Base-by-base conservation (phyloP, 2,329 filamentous ascomycete species). In the Magnaporthiopsis rhizophila region DNA sequence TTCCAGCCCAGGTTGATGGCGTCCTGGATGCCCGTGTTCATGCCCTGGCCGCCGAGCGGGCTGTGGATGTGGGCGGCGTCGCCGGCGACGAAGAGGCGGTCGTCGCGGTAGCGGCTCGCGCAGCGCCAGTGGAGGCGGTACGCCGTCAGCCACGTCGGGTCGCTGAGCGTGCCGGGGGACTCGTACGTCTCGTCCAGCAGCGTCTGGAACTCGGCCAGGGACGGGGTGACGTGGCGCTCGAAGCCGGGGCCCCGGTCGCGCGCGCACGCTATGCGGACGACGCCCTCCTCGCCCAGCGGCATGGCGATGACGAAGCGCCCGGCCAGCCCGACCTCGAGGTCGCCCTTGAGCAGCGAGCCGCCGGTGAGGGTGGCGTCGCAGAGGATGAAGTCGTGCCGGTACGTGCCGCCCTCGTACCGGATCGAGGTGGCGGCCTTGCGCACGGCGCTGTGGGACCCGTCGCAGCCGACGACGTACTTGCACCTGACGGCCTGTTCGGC, bases 1-100 rank as follows among this genome's bases (percentile, higher is more conserved):
- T 85, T 85, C 82, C 83, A 85, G 28, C 78, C 79, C 0, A 86
- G 73, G 64, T 85, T 85, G 36, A 81, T 74, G 0, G 81, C 78
- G 64, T 85, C 83, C 30, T 81, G 79, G 26, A 86, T 76, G 0
- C 83, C 82, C 0, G 81, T 81, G 68, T 86, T 86, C 80, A 86
- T 82, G 0, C 84, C 84, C 68, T 85, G 83, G 0, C 81, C 84
- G 2, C 82, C 84, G 0, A 80, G 79, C 0, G 82, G 82, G 53
- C 76, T 82, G 66, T 86, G 82, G 15, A 83, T 82, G 65, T 86
- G 83, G 1, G 81, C 82, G 7, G 83, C 82, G 64, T 87, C 84
- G 18, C 84, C 83, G 1, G 80, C 83, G 0, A 87, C 72, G 59
- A 86, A 81, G 3, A 83, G 74, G 3, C 82, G 77, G 2, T 79